A percentile compares a stretch with the other conserved stretches of the same genome.
phyloP scores from a whole-genome alignment of 176 grass and related monocot species.

The Alloteropsis semialata region DNA sequence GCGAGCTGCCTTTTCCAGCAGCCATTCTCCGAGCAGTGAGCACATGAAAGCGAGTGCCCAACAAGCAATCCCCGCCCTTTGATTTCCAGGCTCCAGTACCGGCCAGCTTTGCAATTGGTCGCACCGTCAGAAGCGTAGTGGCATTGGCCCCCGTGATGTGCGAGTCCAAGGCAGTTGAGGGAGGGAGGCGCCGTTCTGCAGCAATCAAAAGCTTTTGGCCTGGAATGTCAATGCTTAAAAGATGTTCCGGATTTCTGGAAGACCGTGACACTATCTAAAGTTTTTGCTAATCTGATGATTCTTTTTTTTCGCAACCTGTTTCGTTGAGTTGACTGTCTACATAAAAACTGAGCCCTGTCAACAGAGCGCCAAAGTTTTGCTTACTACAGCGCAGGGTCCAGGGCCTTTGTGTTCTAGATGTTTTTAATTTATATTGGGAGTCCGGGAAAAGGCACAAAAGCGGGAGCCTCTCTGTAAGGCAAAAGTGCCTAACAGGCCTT shows the following conservation, averaged over 20 bases:
- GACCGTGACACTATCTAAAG: background rate
- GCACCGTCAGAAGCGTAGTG: background rate
- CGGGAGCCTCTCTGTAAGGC: background rate
- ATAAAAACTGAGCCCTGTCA: background rate
- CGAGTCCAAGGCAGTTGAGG: conserved; percentile 4
- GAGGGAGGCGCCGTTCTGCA: conserved; percentile 7
- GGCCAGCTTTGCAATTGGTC: background rate
- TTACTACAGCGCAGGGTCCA: too few relatives aligned
- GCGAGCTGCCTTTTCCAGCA: conserved; percentile 1
- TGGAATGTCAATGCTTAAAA: conserved; percentile 29
- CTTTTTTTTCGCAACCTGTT: background rate
- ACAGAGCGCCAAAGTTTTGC: background rate
- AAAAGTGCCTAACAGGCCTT: too few relatives aligned
- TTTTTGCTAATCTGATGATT: background rate
- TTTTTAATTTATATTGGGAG: background rate
- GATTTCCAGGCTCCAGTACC: background rate
- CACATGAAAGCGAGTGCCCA: background rate
- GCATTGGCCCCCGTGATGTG: conserved; percentile 27
- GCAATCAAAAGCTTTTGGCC: background rate
- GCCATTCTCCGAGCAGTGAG: background rate
- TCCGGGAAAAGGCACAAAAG: background rate
- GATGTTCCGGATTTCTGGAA: conserved; percentile 3
- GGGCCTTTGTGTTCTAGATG: background rate
- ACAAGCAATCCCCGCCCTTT: background rate
- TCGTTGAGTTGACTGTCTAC: background rate